Base-by-base conservation (phyloP, 2,329 filamentous ascomycete genomes). In the Ophiobolus disseminans region DNA sequence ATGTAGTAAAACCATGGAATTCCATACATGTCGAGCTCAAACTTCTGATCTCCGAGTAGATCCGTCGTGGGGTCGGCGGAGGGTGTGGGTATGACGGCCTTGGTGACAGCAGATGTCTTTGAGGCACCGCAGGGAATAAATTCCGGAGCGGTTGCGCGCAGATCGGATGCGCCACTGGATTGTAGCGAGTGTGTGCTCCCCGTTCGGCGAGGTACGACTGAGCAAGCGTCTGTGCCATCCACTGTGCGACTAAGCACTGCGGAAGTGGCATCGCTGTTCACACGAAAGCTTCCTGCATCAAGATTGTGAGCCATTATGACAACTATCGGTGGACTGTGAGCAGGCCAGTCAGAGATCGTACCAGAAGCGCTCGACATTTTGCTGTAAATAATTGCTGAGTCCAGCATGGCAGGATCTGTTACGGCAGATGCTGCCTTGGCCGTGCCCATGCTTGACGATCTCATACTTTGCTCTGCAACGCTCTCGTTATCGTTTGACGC, bases 1-100 rank as follows among this genome's bases (percentile, higher is more conserved):
- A 70, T 66, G 44, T 66, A 56, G 38, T 66, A 66, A 26, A 62
- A 58, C 55, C 63, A 63, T 2, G 65, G 66, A 7, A 67, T 60
- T 0, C 63, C 61, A 35, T 63, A 60, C 16, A 37, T 45, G 37
- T 69, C 68, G 5, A 67, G 43, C 5, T 50, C 40, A 31, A 49
- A 64, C 19, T 60, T 53, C 26, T 66, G 19, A 13, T 26, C 7
- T 2, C 36, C 57, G 4, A 56, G 58, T 2, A 58, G 17, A 9
- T 41, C 44, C 2, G 39, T 9, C 5, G 41, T 7, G 22, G 45
- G 34, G 11, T 45, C 21, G 25, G 30, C 35, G 14, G 44, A 41
- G 8, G n/a, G n/a, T n/a, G n/a, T 23, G 10, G 19, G 25, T 23
- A 49, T 20, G 32, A 9, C n/a, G 4, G 31, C 36, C 11, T 38